phyloP scores from a whole-genome alignment of 306 rosid species.

The Amphicarpaea edgeworthii region DNA sequence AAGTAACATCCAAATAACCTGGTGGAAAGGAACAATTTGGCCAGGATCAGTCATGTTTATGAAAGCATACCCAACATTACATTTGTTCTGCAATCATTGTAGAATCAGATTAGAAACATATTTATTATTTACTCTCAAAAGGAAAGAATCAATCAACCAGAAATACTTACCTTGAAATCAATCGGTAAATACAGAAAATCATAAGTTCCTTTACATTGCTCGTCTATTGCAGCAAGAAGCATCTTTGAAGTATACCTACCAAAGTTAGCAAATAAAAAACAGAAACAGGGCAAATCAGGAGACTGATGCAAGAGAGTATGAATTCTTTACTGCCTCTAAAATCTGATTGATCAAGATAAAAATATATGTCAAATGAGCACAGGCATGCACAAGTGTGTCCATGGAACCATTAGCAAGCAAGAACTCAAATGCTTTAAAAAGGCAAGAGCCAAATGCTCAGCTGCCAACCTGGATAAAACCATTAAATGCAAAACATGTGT shows the following conservation, averaged over 20 bases:
- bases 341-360: slow-evolving; percentile 11
- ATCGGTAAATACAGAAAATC: slow-evolving; percentile 83
- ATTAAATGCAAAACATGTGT: background rate
- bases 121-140: background rate
- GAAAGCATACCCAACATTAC: slow-evolving; percentile 86
- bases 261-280: slow-evolving; percentile 4
- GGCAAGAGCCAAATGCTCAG: slow-evolving; percentile 14
- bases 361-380: background rate
- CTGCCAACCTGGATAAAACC: slow-evolving; percentile 16
- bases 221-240: slow-evolving; percentile 86
- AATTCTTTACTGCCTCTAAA: slow-evolving; percentile 28
- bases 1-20: slow-evolving; percentile 53
- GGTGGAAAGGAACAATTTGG: slow-evolving; percentile 72
- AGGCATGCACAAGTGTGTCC: slow-evolving; percentile 10
- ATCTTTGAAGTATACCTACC: slow-evolving; percentile 80
- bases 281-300: slow-evolving; percentile 11
- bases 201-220: slow-evolving; percentile 75
- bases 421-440: slow-evolving; percentile 13
- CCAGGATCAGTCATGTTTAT: slow-evolving; percentile 75
- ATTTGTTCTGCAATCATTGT: slow-evolving; percentile 66
- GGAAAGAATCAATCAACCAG: slow-evolving; percentile 27
- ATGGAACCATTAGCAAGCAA: background rate
- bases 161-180: slow-evolving; percentile 70
- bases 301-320: slow-evolving; percentile 3
- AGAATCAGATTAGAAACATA: slow-evolving; percentile 39